Base-by-base conservation (phyloP, 257 asterid species). In the Gynochthodes officinalis region DNA sequence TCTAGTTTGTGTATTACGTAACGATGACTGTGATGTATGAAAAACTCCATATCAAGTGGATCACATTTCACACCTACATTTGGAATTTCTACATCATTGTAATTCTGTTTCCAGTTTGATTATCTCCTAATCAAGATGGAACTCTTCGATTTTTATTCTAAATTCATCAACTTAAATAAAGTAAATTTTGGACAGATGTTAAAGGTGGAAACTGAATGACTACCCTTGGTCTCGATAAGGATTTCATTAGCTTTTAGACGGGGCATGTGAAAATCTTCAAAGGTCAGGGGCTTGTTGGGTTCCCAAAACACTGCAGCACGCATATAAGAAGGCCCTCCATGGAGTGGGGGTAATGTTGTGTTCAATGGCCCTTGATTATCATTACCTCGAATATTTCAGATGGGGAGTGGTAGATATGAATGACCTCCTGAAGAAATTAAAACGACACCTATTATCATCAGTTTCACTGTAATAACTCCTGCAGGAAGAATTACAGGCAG, bases 141-240 rank as follows among this genome's bases (percentile, higher is more conserved):
- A 11, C 11, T 57, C 30, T 57, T 57, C 35, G 35, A 27, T 21
- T 57, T 12, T 27, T 57, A 9, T 11, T 2, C 28, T n/a, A 6
- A 25, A 3, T 27, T 27, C 28, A 25, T 25, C 19, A 27, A 28
- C 63, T 57, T 27, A 57, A 12, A 27, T 27, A 27, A 49, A 25
- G 1, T 12, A 57, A 57, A 57, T 37, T 37, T 37, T 30, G 63
- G 19, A 12, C 18, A 25, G 35, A 65, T 11, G 32, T 40, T 7
- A 59, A 46, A 52, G 28, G 33, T 16, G 4, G 39, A 13, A 43
- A 63, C 18, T 19, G 67, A 44, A 49, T 63, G 6, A 37, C 42
- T 77, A 90, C 98, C 98, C 83, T 93, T 93, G 67, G 98, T 93
- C 86, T 86, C 89, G 81, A 93, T 75, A 69, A 93, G 96, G 74